Base-by-base conservation (phyloP, 2,329 filamentous ascomycete genomes). In the Tolypocladium amazonense region DNA sequence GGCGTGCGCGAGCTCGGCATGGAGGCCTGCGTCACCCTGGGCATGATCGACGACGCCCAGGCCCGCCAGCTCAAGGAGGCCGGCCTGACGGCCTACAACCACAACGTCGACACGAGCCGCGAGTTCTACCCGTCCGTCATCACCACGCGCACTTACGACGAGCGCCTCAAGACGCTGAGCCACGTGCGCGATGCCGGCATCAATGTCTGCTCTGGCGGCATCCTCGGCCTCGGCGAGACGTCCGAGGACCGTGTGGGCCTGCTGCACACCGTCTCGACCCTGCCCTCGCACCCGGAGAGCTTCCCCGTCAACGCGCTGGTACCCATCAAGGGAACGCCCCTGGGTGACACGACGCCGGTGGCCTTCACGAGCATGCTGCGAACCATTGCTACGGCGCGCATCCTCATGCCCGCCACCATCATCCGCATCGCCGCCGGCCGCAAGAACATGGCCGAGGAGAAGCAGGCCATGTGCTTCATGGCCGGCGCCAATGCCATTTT, bases 401-500 rank as follows among this genome's bases (percentile, higher is more conserved):
- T 96, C 60, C 78, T 95, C 56, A 90, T 96, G 82, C 92, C 92
- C 0, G 81, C 81, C 1, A 94, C 91, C 23, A 95, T 96, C 65
- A 90, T 96, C 64, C 86, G 92, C 52, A 85, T 96, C 56, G 92
- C 92, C 0, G 92, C 92, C 0, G 92, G 92, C 3, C 80, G 92
- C 55, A 92, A 90, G 71, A 89, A 87, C 15, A 88, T 96, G 83
- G 82, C 84, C 4, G 92, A 96, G 76, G 90, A 94, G 75, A 88
- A 96, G 77, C 92, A 96, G 76, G 87, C 90, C 18, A 72, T 93
- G 65, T 96, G 91, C 74, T 96, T 96, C 76, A 87, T 90, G 83
- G 90, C 91, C 0, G 92, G 92, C 18, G 92, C 92, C 1, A 96
- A 96, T 68, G 92, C 92, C n/a, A 88, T 96, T 39, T 96, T 96